phyloP scores from a whole-genome alignment of 2,329 filamentous ascomycete species.

The Phyllosticta paracitricarpa region DNA sequence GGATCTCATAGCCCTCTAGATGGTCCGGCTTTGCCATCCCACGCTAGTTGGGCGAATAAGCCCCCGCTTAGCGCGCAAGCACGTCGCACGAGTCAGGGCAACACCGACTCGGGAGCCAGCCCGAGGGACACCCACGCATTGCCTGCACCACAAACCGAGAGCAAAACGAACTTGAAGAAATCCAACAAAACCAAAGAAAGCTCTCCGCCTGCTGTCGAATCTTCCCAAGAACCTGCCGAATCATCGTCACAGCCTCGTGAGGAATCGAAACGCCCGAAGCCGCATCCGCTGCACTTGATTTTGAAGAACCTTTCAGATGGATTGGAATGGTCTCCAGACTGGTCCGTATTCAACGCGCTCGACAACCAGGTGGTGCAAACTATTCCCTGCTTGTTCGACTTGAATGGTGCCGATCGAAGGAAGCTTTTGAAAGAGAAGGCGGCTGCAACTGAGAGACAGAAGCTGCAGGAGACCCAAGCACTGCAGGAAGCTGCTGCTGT shows the following conservation, averaged over 20 bases:
- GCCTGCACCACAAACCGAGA: constrained; percentile 20
- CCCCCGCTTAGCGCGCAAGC: constrained; percentile 54
- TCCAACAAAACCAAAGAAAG: constrained; percentile 20
- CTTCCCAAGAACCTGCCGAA: constrained; percentile 14
- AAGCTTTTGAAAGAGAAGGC: constrained; percentile 60
- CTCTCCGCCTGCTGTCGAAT: constrained; percentile 11
- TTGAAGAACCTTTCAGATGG: constrained; percentile 38
- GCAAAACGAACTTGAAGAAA: constrained; percentile 15
- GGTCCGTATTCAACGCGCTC: neutral
- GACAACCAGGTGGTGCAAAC: constrained; percentile 39
- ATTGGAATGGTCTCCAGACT: constrained; percentile 15
- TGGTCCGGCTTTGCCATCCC: constrained; percentile 81
- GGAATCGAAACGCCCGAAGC: neutral
- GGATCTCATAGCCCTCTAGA: constrained; percentile 57
- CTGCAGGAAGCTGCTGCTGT: constrained; percentile 31
- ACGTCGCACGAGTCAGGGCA: constrained; percentile 67
- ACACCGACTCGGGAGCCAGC: constrained; percentile 71
- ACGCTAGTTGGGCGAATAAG: constrained; percentile 82
- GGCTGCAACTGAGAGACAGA: constrained; percentile 46
- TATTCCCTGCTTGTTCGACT: constrained; percentile 73
- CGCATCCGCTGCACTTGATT: constrained; percentile 24
- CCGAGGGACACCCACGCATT: constrained; percentile 52
- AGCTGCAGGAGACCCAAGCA: constrained; percentile 43
- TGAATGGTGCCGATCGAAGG: constrained; percentile 70
- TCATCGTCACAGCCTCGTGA: neutral